Base-by-base conservation (phyloP, 345 rosid genomes). In the Eucalyptus globulus region DNA sequence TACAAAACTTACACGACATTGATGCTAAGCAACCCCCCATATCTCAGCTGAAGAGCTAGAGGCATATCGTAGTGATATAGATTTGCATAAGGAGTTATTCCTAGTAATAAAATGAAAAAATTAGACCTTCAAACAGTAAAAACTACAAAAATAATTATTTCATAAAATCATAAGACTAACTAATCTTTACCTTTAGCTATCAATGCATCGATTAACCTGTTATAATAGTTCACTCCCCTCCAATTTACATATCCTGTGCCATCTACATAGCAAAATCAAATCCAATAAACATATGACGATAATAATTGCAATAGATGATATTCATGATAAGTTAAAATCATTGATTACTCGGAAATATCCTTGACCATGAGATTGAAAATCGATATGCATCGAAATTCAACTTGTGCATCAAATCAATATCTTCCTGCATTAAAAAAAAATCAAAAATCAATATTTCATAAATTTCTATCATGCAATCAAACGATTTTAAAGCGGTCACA, bases 151-250 rank as follows among this genome's bases (percentile, higher is more conserved):
- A 29, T 26, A 60, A 0, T 27, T 29, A 29, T 62, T 62, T 62
- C 3, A 14, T n/a, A n/a, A 65, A 65, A 76, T 37, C 8, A 21
- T 19, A 37, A 11, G 6, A 49, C 27, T 80, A 17, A 14, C 7
- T 62, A 49, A 34, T 53, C 26, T 19, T 19, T 54, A 95, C 96
- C 97, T 91, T 88, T 93, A 43, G 87, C 24, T 24, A 96, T 83
- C 92, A 95, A 51, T 88, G 91, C 91, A 86, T 95, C 49, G 21
- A 95, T 95, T 93, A 95, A 88, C 47, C 93, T 88, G 54, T 94
- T 93, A 90, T 95, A 95, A 87, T 94, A 95, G 47, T 89, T 93
- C 86, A 95, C 96, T 87, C 97, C 97, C 40, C 92, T 81, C 95
- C 93, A 92, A 72, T 95, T 95, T 24, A 94, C 91, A 81, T 86